A percentile compares a stretch with the other conserved stretches of the same genome.
phyloP scores from a whole-genome alignment of 805 yeast species.

The Starmerella geochares region DNA sequence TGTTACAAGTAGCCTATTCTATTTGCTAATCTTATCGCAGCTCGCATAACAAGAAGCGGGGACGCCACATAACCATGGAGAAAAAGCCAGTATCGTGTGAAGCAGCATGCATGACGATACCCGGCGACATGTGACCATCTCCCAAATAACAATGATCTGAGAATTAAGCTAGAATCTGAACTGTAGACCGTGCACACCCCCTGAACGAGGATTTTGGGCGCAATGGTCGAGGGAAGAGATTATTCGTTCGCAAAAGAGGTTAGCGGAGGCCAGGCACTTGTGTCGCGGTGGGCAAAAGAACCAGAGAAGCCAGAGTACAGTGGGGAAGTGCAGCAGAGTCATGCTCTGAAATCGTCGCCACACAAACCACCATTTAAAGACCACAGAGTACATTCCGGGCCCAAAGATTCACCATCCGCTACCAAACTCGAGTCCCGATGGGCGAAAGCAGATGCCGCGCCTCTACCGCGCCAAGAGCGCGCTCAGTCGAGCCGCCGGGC shows the following conservation, averaged over 20 bases:
- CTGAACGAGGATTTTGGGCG: neutral
- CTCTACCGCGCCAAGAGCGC: neutral
- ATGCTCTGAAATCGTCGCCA: neutral
- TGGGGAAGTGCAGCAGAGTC: neutral
- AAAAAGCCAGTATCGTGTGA: neutral
- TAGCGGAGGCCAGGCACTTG: constrained; percentile 1
- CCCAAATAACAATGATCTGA: neutral
- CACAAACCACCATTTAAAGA: neutral
- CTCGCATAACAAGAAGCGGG: no score
- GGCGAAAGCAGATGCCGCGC: neutral
- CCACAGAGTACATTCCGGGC: no score
- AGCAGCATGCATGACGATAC: neutral
- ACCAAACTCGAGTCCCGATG: neutral
- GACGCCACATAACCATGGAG: no score
- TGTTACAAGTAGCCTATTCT: no score
- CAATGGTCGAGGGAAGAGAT: neutral
- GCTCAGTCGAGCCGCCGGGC: neutral
- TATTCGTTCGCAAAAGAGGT: neutral
- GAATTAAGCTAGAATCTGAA: neutral
- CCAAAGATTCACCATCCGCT: neutral
- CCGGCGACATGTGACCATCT: neutral
- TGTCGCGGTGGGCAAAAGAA: constrained; percentile 8
- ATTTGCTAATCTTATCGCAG: neutral
- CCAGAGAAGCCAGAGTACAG: neutral
- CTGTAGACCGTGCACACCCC: neutral